Evolutionary conservation across 2,329 filamentous ascomycete genomes (phyloP).

Genomic region (Colletotrichum spaethianum): DNA sequence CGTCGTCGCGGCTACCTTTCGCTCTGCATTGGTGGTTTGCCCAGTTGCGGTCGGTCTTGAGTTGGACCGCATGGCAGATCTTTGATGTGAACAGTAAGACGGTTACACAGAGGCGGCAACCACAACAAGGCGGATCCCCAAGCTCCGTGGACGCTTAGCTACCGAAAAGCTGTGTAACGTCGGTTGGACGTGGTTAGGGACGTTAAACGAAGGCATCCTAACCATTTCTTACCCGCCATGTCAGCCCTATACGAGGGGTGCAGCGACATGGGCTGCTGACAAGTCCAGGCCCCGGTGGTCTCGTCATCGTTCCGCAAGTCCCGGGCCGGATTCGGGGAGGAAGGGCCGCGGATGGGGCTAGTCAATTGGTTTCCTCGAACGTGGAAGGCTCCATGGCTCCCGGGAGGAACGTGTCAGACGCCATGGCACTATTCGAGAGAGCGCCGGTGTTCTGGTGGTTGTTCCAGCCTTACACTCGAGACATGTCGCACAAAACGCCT

Average conservation of each 20-base stretch:
- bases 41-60: background rate
- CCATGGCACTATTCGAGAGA: conserved; percentile 14
- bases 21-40: background rate
- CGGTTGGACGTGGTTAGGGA: conserved; percentile 6
- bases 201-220: conserved; percentile 5
- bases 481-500: conserved; percentile 9
- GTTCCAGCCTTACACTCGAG: conserved; percentile 20
- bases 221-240: conserved; percentile 13
- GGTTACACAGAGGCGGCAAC: conserved; percentile 2
- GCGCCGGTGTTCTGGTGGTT: background rate
- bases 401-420: conserved; percentile 7
- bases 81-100: background rate
- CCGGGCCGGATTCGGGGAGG: conserved; percentile 8
- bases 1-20: background rate
- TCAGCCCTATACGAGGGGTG: conserved; percentile 32
- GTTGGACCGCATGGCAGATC: background rate
- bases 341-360: background rate
- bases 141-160: background rate
- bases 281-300: background rate
- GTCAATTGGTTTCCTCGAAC: conserved; percentile 9
- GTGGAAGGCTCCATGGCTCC: conserved; percentile 5
- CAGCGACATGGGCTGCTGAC: conserved; percentile 7
- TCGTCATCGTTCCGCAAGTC: background rate
- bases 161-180: conserved; percentile 26
- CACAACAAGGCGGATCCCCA: conserved; percentile 5